These are phyloP conservation scores for Aspergillus sp. DNA, from an alignment of 2,329 filamentous ascomycete genomes.

Conservation along the genomic window DNA sequence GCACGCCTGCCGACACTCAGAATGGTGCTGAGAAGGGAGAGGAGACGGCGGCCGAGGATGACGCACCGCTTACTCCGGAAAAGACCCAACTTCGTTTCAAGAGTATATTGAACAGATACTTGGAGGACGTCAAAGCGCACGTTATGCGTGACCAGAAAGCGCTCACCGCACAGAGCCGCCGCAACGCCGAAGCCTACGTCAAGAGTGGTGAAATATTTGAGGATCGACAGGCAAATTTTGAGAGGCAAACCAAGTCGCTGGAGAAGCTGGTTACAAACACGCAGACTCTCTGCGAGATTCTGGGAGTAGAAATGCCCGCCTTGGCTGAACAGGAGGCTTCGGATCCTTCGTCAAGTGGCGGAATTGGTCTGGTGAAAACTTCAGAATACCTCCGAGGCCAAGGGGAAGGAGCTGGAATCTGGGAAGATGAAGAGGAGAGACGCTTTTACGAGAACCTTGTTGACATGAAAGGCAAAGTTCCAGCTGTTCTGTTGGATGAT, in stretches of 20 bases:
- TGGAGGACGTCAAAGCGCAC: constrained; percentile 89
- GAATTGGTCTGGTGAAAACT: constrained; percentile 90
- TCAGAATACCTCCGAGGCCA: constrained; percentile 90
- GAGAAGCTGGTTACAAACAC: constrained; percentile 88
- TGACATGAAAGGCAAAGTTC: constrained; percentile 93
- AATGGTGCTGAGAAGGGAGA: constrained; percentile 47
- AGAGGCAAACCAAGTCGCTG: constrained; percentile 88
- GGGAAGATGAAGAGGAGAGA: constrained; percentile 97
- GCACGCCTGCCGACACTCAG: constrained; percentile 48
- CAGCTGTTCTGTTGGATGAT: constrained; percentile 88
- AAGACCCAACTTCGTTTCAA: constrained; percentile 84
- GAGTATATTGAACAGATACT: constrained; percentile 81
- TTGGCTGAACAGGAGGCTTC: constrained; percentile 78
- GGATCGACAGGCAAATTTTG: constrained; percentile 91
- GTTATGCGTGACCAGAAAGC: constrained; percentile 89
- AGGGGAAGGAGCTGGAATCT: constrained; percentile 88
- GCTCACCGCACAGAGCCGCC: constrained; percentile 79
- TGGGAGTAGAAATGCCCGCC: constrained; percentile 91
- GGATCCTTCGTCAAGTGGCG: constrained; percentile 65
- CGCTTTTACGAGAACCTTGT: constrained; percentile 97
- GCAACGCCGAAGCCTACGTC: constrained; percentile 96
- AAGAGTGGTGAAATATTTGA: constrained; percentile 98
- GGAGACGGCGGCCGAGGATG: constrained; percentile 54
- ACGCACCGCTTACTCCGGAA: constrained; percentile 71
- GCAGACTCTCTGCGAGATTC: constrained; percentile 82